A percentile compares a stretch with the other conserved stretches of the same genome.
Evolutionary conservation across 2,329 filamentous ascomycete species (phyloP).

Genomic region (Xylaria sp.): DNA sequence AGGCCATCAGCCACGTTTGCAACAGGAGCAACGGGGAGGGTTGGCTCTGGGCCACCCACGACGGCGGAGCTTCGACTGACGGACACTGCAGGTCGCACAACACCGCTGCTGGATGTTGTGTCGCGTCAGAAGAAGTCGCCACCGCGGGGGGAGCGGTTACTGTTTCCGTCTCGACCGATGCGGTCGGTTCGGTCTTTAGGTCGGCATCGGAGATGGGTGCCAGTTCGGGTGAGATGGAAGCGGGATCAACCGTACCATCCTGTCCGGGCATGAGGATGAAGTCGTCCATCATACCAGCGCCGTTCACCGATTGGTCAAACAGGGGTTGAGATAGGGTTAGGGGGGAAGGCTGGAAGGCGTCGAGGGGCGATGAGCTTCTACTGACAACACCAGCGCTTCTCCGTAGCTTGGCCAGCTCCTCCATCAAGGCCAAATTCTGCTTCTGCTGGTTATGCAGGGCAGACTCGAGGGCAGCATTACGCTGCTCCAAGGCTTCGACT

Average conservation of each 20-base stretch:
- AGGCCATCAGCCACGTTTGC: conserved; percentile 71
- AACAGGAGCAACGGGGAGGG: conserved; percentile 64
- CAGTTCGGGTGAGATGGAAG: conserved; percentile 69
- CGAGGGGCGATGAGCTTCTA: conserved; percentile 56
- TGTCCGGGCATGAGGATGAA: conserved; percentile 56
- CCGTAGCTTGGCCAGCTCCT: conserved; percentile 63
- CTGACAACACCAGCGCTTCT: conserved; percentile 56
- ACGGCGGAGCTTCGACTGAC: conserved; percentile 74
- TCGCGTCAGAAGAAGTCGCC: conserved; percentile 79
- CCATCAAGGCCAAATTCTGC: conserved; percentile 59
- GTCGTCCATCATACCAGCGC: conserved; percentile 55
- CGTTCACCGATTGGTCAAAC: conserved; percentile 57
- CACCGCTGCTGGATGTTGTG: conserved; percentile 99
- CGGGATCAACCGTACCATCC: conserved; percentile 68
- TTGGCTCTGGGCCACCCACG: conserved; percentile 58
- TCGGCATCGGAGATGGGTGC: conserved; percentile 61
- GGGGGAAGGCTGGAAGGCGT: conserved; percentile 58
- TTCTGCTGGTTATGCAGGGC: conserved; percentile 70
- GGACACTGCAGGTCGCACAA: conserved; percentile 99
- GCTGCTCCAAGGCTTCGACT: conserved; percentile 84
- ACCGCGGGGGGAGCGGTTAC: conserved; percentile 43
- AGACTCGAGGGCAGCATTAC: conserved; percentile 76
- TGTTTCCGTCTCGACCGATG: conserved; percentile 28
- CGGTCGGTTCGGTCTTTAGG: conserved; percentile 44
- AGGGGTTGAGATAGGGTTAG: conserved; percentile 69